Conservation (phyloP, 2,329 filamentous ascomycete genomes). For the Ophiostoma populinum region DNA sequence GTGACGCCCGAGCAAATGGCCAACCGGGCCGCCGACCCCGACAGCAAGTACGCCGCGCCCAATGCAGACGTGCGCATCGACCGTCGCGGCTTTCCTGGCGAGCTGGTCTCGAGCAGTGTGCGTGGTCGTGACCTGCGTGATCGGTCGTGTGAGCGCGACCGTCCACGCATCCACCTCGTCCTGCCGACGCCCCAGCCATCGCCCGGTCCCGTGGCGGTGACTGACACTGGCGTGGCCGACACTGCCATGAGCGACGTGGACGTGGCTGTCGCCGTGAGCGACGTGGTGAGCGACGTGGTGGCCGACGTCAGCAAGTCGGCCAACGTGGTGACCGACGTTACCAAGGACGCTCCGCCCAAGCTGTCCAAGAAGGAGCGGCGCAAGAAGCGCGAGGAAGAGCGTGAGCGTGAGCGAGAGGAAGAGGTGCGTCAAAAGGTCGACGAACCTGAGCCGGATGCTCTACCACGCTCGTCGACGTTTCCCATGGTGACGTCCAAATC, state of each 20-base stretch:
- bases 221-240: no score
- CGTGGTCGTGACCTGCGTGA: constrained; percentile 32
- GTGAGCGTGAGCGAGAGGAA: neutral
- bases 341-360: neutral
- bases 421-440: no score
- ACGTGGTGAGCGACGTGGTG: no score
- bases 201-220: no score
- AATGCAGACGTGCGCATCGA: constrained; percentile 48
- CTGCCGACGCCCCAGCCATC: constrained; percentile 39
- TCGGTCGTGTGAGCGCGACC: constrained; percentile 34
- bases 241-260: no score
- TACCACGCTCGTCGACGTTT: neutral
- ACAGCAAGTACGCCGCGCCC: constrained; percentile 36
- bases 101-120: no score
- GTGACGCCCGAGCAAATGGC: constrained; percentile 38
- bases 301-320: no score
- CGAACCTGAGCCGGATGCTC: no score
- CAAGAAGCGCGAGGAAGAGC: neutral
- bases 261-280: no score
- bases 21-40: constrained; percentile 22
- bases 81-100: constrained; percentile 35
- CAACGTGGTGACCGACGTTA: neutral
- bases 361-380: constrained; percentile 1
- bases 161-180: constrained; percentile 43
- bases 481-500: no score